Evolutionary conservation across 495 filamentous ascomycete species (phyloP).

Genomic region (Penicillium desertorum): DNA sequence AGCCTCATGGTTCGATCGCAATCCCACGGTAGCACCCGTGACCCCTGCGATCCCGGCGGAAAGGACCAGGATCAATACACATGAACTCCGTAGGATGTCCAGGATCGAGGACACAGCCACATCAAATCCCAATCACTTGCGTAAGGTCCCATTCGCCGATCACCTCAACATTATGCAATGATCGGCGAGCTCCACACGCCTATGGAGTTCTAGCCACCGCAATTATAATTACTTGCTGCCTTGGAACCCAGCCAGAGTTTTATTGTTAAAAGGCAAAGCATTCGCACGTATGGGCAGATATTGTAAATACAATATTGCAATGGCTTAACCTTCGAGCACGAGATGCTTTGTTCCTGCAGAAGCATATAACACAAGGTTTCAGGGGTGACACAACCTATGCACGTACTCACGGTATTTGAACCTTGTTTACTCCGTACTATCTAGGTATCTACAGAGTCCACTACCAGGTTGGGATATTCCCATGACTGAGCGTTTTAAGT

Average conservation of each 20-base stretch:
- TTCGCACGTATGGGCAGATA: neutral
- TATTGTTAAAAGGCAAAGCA: neutral
- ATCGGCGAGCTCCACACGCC: neutral
- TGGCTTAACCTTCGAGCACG: neutral
- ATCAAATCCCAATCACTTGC: neutral
- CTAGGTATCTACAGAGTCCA: neutral
- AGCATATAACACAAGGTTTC: conserved; percentile 3
- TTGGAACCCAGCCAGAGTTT: neutral
- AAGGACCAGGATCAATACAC: neutral
- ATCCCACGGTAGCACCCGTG: conserved; percentile 4
- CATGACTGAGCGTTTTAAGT: neutral
- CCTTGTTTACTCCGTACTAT: neutral
- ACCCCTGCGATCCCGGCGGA: neutral
- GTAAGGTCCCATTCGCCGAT: neutral
- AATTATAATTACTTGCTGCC: neutral
- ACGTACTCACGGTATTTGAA: neutral
- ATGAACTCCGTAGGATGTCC: neutral
- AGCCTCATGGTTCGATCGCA: conserved; percentile 7
- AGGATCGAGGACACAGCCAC: neutral
- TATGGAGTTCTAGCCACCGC: neutral
- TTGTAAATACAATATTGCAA: neutral
- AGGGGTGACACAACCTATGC: neutral
- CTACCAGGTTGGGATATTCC: neutral
- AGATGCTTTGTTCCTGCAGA: conserved; percentile 2
- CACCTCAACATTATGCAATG: neutral